Conservation (phyloP, 2,329 filamentous ascomycete species). For the Claviceps pusilla region DNA sequence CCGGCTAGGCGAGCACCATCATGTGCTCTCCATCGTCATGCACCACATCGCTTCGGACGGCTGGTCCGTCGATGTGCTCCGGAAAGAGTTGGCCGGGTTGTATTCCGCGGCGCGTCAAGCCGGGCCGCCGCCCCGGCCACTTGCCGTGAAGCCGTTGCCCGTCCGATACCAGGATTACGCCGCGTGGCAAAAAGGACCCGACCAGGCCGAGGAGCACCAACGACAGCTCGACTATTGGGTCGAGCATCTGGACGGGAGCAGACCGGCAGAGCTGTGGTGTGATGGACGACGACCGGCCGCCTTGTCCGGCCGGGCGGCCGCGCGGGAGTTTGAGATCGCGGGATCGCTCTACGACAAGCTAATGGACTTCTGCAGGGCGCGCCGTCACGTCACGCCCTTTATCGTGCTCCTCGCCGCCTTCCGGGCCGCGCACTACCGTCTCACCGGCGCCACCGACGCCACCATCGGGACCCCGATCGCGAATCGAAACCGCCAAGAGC, state of each 20-base stretch:
- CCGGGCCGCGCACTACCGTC: neutral
- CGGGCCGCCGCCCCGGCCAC: neutral
- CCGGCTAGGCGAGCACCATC: neutral
- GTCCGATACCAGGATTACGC: neutral
- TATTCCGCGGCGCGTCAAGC: neutral
- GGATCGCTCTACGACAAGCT: neutral
- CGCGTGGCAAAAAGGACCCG: neutral
- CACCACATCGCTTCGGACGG: neutral
- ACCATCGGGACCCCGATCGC: slow-evolving; percentile 10
- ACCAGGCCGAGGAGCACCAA: neutral
- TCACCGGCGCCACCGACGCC: neutral
- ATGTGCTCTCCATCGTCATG: neutral
- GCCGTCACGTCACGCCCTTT: neutral
- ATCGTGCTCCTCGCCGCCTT: neutral
- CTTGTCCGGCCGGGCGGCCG: neutral
- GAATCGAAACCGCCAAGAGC: slow-evolving; percentile 10
- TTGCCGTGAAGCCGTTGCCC: neutral
- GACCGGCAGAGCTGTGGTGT: neutral
- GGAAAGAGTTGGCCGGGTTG: neutral
- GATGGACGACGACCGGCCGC: neutral
- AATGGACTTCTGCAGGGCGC: neutral
- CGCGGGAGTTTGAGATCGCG: neutral
- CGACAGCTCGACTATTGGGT: neutral
- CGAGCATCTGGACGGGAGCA: neutral
- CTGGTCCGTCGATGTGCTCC: neutral